Percentiles rank a stretch among this genome's conserved stretches.
Conservation (phyloP, 345 rosid species). For the Linum lewisii region DNA sequence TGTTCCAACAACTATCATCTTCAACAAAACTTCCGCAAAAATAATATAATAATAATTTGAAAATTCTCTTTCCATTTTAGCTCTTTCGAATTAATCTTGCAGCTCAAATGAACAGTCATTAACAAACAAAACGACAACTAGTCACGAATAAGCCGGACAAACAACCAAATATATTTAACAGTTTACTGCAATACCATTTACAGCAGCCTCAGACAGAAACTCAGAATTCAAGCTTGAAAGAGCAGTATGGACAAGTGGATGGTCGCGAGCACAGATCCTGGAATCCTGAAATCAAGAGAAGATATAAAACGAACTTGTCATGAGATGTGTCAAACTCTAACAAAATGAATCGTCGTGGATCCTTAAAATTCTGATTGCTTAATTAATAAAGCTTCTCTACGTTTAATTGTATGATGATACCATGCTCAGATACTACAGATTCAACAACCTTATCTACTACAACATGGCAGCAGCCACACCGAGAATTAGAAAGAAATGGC, state of each 20-base stretch:
- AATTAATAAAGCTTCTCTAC: neutral
- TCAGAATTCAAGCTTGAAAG: conserved; percentile 82
- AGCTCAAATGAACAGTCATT: neutral
- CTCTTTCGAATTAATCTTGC: neutral
- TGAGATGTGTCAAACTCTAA: neutral
- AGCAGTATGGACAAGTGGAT: conserved; percentile 82
- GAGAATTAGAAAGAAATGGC: conserved; percentile 8
- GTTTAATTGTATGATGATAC: neutral
- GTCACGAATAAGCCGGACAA: neutral
- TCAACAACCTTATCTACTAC: conserved; percentile 2
- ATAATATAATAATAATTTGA: neutral
- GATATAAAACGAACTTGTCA: neutral
- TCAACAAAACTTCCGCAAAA: neutral
- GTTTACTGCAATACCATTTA: conserved; percentile 58
- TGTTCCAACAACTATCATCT: neutral
- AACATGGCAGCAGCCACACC: neutral
- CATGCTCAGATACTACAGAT: neutral
- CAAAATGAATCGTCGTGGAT: neutral
- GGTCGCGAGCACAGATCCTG: conserved; percentile 79
- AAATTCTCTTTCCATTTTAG: neutral
- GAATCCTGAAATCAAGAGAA: conserved; percentile 53
- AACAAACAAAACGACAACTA: neutral
- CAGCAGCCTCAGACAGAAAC: conserved; percentile 90
- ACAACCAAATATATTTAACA: neutral
- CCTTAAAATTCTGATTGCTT: neutral